phyloP scores from a whole-genome alignment of 352 stramenopile genomes.

The Thraustochytrium striatum region DNA sequence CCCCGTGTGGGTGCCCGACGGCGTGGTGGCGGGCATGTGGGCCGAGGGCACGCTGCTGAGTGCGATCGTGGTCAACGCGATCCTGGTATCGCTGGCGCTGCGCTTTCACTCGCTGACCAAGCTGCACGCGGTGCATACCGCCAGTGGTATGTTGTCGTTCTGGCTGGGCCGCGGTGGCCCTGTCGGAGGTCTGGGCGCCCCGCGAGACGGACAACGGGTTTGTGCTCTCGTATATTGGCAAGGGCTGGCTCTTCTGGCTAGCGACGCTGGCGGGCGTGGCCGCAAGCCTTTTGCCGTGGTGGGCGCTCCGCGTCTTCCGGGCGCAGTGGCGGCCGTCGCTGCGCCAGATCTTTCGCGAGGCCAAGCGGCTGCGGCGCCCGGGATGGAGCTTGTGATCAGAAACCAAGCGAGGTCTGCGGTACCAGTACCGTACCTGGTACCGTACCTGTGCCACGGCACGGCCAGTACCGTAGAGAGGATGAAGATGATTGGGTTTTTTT shows the following conservation, averaged over 20 bases:
- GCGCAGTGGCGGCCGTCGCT: background rate
- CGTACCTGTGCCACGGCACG: too few species aligned
- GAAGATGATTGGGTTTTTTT: too few species aligned
- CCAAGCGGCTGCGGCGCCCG: too few species aligned
- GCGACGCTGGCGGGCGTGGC: background rate
- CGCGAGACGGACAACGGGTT: background rate
- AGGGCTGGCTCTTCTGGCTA: background rate
- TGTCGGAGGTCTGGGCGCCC: background rate
- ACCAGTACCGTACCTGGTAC: too few species aligned
- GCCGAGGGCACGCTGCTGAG: background rate
- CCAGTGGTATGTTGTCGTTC: background rate
- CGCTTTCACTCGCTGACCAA: background rate
- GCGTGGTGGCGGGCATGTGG: background rate
- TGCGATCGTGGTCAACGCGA: background rate
- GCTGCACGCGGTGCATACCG: background rate
- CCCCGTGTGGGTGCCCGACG: background rate
- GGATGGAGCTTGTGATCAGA: too few species aligned
- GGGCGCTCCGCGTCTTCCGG: background rate
- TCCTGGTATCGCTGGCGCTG: background rate
- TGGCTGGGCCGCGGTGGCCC: background rate
- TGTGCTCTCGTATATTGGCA: background rate
- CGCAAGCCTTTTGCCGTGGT: background rate
- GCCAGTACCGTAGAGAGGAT: too few species aligned
- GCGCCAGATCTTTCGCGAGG: background rate
- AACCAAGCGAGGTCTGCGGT: too few species aligned